Base-by-base conservation (phyloP, 495 filamentous ascomycete genomes). In the Elaphomyces granulatus region DNA sequence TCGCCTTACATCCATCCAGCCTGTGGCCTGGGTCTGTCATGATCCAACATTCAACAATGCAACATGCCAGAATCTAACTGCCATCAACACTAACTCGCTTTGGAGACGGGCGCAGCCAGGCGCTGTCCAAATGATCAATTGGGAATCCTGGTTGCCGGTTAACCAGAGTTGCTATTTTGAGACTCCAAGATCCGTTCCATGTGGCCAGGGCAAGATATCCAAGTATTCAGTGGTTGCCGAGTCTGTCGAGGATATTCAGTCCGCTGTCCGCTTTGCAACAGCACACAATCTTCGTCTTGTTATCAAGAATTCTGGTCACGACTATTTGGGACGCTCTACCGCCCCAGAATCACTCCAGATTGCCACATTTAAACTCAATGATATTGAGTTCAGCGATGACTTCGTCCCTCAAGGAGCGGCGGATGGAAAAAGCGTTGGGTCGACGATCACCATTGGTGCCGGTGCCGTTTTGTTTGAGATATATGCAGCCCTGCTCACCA, bases 81-180 rank as follows among this genome's bases (percentile, higher is more conserved):
- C 12, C 12, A 6, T 28, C 12, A 6, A 6, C 23, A 6, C 6
- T 6, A 12, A 28, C 12, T 6, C 6, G 6, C 6, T 6, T 12
- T 28, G 23, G 23, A 28, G 23, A 12, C 6, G 6, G 6, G 6
- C 23, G 6, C 23, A 28, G 23, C 23, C 23, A 28, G 23, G 23
- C 12, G 23, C 23, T 12, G 6, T 28, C 6, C 23, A 28, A 28
- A 12, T 6, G 6, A 6, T 6, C 6, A 12, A 54, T 34, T 36
- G 75, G 75, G 19, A 74, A 65, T 48, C 75, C 62, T 61, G 63
- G 67, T 36, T 55, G 43, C 18, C 76, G 69, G 42, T 63, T 60
- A 8, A 71, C 69, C 34, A 77, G 69, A 32, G 67, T 59, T 36
- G 71, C 57, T 41, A 71, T 49, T 9, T 68, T 55, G 35, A 77